These are phyloP conservation scores for Sporothrix globosa DNA, from an alignment of 2,329 filamentous ascomycete genomes.

Conservation along the genomic window DNA sequence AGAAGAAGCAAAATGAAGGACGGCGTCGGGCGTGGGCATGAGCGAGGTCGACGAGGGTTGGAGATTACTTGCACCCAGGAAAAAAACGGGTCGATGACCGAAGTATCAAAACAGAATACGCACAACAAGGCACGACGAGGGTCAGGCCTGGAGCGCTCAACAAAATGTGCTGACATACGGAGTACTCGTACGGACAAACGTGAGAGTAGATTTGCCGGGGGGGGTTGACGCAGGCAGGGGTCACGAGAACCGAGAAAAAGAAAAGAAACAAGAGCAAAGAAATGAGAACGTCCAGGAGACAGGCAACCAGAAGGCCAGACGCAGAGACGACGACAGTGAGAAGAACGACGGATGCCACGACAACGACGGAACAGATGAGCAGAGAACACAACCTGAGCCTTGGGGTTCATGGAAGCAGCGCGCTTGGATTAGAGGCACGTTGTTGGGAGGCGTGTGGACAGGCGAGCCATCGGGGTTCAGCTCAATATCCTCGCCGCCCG, in stretches of 20 bases:
- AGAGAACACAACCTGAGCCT: not conserved
- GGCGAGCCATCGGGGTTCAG: slow-evolving; percentile 73
- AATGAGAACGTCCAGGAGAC: not conserved
- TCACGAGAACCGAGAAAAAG: not conserved
- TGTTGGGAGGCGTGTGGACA: slow-evolving; percentile 59
- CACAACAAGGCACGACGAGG: not conserved
- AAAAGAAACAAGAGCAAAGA: too few relatives aligned
- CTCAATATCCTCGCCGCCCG: slow-evolving; percentile 81
- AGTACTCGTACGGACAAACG: not conserved
- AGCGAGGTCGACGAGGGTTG: not conserved
- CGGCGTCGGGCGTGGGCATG: not conserved
- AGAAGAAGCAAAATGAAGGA: not conserved
- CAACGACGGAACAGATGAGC: not conserved
- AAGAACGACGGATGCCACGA: not conserved
- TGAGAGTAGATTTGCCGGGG: slow-evolving; percentile 3
- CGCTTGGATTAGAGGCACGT: slow-evolving; percentile 48
- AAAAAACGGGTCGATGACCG: slow-evolving; percentile 17
- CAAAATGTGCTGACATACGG: too few relatives aligned
- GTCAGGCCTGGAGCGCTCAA: not conserved
- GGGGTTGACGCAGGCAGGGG: not conserved
- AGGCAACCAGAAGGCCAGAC: not conserved
- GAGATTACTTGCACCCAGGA: slow-evolving; percentile 15
- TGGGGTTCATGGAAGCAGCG: too few relatives aligned
- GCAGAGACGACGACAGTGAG: not conserved
- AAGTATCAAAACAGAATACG: not conserved